Percentiles rank a stretch among this genome's conserved stretches.
Evolutionary conservation across 2,329 filamentous ascomycete species (phyloP).

Genomic region (Scedosporium apiospermum): DNA sequence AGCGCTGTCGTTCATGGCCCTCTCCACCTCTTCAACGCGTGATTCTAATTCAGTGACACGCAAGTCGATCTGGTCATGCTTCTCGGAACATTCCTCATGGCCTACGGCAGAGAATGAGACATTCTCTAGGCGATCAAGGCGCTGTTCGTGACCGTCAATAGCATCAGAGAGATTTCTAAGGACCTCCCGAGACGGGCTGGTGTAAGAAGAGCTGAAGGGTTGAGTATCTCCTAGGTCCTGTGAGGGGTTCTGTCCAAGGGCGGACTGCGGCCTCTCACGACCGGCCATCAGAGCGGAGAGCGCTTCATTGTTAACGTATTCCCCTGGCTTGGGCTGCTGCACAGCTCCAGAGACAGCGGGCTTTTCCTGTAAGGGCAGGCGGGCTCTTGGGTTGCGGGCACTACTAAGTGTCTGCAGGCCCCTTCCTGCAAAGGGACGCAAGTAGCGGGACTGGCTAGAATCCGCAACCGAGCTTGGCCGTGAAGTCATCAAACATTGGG

Average conservation of each 20-base stretch:
- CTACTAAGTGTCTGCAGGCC: slow-evolving; percentile 44
- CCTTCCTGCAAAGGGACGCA: slow-evolving; percentile 45
- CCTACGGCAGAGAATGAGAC: slow-evolving; percentile 56
- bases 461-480: slow-evolving; percentile 42
- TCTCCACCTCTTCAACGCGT: slow-evolving; percentile 51
- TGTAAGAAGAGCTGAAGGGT: slow-evolving; percentile 11
- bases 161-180: slow-evolving; percentile 39
- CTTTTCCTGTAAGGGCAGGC: slow-evolving; percentile 21
- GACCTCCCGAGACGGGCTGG: slow-evolving; percentile 21
- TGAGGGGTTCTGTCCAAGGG: slow-evolving; percentile 4
- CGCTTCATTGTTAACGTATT: not conserved
- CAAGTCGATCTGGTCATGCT: slow-evolving; percentile 56
- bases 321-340: not conserved
- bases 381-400: slow-evolving; percentile 20
- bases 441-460: slow-evolving; percentile 34
- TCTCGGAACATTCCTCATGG: slow-evolving; percentile 62
- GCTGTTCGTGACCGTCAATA: slow-evolving; percentile 52
- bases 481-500: slow-evolving; percentile 41
- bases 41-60: slow-evolving; percentile 61
- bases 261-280: not conserved
- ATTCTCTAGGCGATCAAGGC: slow-evolving; percentile 61
- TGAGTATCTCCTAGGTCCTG: slow-evolving; percentile 11
- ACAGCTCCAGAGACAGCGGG: not conserved
- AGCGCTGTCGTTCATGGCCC: slow-evolving; percentile 35
- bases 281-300: not conserved